Percentiles rank a stretch among this genome's conserved stretches.
Evolutionary conservation across 805 yeast species (phyloP).

Genomic region (Metschnikowia baotianmanensis): DNA sequence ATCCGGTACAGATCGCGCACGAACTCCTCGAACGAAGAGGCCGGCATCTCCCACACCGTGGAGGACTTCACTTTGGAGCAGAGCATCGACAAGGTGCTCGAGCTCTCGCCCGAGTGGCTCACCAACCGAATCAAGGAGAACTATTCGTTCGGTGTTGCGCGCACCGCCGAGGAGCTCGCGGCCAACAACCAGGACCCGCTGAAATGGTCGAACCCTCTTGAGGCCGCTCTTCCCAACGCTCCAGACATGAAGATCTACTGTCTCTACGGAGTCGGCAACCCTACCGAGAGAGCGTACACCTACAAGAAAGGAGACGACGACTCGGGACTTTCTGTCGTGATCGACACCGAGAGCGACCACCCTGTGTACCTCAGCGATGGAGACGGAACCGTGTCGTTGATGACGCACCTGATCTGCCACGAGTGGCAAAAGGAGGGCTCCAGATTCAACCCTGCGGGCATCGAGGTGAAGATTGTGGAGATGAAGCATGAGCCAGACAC

Average conservation of each 20-base stretch:
- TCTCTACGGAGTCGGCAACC: constrained; percentile 95
- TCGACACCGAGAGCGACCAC: constrained; percentile 58
- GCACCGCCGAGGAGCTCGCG: constrained; percentile 53
- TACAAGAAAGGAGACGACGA: constrained; percentile 63
- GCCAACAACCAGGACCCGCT: constrained; percentile 66
- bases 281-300: constrained; percentile 90
- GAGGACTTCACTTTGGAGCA: constrained; percentile 62
- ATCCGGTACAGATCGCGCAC: constrained; percentile 55
- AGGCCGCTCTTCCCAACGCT: constrained; percentile 87
- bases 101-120: constrained; percentile 77
- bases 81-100: constrained; percentile 63
- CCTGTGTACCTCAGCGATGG: constrained; percentile 88
- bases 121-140: constrained; percentile 58
- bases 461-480: constrained; percentile 78
- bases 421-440: constrained; percentile 72
- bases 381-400: constrained; percentile 89
- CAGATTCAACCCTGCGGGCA: constrained; percentile 75
- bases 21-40: constrained; percentile 28
- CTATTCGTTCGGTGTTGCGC: constrained; percentile 78
- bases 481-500: constrained; percentile 90
- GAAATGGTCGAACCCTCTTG: constrained; percentile 94
- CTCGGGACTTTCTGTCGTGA: constrained; percentile 61
- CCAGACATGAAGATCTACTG: constrained; percentile 88
- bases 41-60: constrained; percentile 5
- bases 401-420: constrained; percentile 89